Base-by-base conservation (phyloP, 2,329 filamentous ascomycete species). In the Pseudogymnoascus sp. region DNA sequence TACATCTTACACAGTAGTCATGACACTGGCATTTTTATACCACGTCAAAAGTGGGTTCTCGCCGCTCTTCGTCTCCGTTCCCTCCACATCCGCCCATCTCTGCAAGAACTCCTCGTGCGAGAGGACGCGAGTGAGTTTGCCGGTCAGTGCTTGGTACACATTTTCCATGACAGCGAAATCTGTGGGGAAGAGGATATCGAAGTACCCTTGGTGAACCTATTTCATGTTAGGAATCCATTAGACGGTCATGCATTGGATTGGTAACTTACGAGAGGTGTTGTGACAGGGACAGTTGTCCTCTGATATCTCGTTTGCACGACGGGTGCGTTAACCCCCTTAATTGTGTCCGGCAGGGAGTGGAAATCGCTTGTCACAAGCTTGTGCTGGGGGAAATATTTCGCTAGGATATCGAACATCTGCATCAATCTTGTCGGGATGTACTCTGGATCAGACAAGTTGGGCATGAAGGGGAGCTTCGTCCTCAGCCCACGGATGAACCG, bases 181-280 rank as follows among this genome's bases (percentile, higher is more conserved):
- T 10, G 95, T 99, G 0, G 95, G 95, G 78, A 99, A 99, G 73
- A 99, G 87, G 70, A 99, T 97, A 74, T 99, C 96, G 73, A 99
- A 99, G 77, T 96, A 97, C 53, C 95, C 96, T 78, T 99, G 96
- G 75, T 97, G 93, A 59, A 97, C 91, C 91, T 96, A 13, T 7
- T 66, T 33, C 23, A 0, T 33, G 29, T 56, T 1, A 56, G 50
- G 4, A 5, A 21, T 56, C 5, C 9, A 10, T 19, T 37, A 13
- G 60, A 23, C 6, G n/a, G n/a, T 1, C 50, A 13, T 9, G 0
- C 7, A 33, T 33, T 53, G 50, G 1, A 17, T 19, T 60, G 53
- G 11, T n/a, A 60, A 77, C 88, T 77, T 80, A 96, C 95, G 74
- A 96, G 83, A 62, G 93, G 92, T 4, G 95, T 99, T 4, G 86